Base-by-base conservation (phyloP, 176 grass and related monocot species). In the bread wheat (Triticum aestivum) region DNA sequence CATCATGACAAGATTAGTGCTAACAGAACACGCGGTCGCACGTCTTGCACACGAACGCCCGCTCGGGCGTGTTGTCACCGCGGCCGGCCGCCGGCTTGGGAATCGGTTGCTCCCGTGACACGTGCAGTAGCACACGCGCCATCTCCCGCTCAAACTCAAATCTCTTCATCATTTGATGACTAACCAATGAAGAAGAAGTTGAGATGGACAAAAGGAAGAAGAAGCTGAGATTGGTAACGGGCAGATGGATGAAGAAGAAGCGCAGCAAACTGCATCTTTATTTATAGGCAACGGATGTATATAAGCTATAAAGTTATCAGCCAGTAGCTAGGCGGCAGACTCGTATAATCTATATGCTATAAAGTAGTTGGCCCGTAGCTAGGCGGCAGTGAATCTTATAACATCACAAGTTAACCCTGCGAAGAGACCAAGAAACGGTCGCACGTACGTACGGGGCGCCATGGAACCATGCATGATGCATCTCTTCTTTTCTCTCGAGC, bases 21-120 rank as follows among this genome's bases (percentile, higher is more conserved):
- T n/a, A n/a, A n/a, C n/a, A n/a, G n/a, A n/a, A 89, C 27, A 62
- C 70, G 54, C 91, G 93, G 82, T 86, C 92, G 91, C 96, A 98
- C 13, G 96, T 98, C 91, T 96, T 98, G 90, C 96, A 98, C 65
- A 94, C 88, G 84, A 98, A 98, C 26, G 76, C 65, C 4, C 86
- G 69, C 6, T 69, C 86, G 24, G 52, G 81, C 0, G 34, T 34
- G 13, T 79, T 30, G 3, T 58, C 58, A 4, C 78, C 68, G 37
- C 49, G 41, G 24, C 15, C 32, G 11, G 26, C 29, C 23, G 39
- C 9, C 39, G 30, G 75, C 35, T 11, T 61, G 23, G 26, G 52
- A 26, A 34, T 27, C 2, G 20, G 13, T 32, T 79, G 34, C 59
- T 84, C 69, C 12, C 86, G 84, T 6, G 93, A 94, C 65, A 98